Percentiles rank a stretch among this genome's conserved stretches.
Conservation (phyloP, 805 yeast species). For the Saturnispora silvae region DNA sequence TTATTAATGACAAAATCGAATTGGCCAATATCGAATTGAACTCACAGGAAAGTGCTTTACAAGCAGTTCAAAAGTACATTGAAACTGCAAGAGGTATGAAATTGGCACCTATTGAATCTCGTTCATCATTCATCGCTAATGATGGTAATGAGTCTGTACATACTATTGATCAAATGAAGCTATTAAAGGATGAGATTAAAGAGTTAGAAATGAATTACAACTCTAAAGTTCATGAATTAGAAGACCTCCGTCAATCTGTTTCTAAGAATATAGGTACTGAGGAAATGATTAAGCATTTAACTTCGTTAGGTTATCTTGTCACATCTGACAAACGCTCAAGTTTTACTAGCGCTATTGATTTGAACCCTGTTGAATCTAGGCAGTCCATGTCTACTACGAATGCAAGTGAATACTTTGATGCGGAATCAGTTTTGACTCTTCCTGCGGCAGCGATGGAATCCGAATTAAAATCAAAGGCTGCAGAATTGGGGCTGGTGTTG, state of each 20-base stretch:
- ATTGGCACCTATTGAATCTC: slow-evolving; percentile 6
- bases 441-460: background rate
- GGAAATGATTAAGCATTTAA: slow-evolving; percentile 5
- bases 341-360: background rate
- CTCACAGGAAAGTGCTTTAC: slow-evolving; percentile 11
- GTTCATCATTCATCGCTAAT: background rate
- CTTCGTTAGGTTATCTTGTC: slow-evolving; percentile 9
- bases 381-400: slow-evolving; percentile 1
- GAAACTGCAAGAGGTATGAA: slow-evolving; percentile 8
- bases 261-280: slow-evolving; percentile 13
- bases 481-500: slow-evolving; percentile 22
- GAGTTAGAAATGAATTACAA: slow-evolving; percentile 6
- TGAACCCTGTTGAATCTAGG: background rate
- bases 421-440: slow-evolving; percentile 2
- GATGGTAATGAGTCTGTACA: background rate
- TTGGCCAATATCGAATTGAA: slow-evolving; percentile 9
- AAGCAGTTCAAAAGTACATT: slow-evolving; percentile 13
- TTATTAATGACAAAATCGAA: slow-evolving; percentile 10
- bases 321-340: background rate
- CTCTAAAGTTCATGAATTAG: slow-evolving; percentile 5
- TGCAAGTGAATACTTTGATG: slow-evolving; percentile 6
- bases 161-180: slow-evolving; percentile 1
- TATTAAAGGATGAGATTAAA: slow-evolving; percentile 8
- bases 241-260: slow-evolving; percentile 15
- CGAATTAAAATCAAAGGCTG: slow-evolving; percentile 21